phyloP scores from a whole-genome alignment of 1,139 yeast species.

The Kodamaea sp. region DNA sequence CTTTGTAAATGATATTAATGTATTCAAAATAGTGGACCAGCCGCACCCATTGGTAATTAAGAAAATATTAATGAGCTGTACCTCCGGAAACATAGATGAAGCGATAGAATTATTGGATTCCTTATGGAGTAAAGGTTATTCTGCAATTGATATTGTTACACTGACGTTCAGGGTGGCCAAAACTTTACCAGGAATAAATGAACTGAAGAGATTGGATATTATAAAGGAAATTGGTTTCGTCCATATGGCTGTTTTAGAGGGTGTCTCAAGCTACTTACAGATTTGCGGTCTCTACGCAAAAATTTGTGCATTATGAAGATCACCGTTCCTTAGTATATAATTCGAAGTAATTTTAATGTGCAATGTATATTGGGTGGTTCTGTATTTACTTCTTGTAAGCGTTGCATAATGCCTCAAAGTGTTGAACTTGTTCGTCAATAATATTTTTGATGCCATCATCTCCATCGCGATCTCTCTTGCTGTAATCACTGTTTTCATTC shows the following conservation, averaged over 20 bases:
- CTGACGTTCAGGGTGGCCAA: slow-evolving; percentile 89
- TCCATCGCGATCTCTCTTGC: slow-evolving; percentile 41
- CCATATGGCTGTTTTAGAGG: slow-evolving; percentile 91
- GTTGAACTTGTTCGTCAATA: slow-evolving; percentile 58
- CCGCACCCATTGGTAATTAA: slow-evolving; percentile 92
- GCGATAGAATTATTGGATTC: slow-evolving; percentile 67
- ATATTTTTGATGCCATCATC: slow-evolving; percentile 40
- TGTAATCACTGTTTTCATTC: slow-evolving; percentile 45
- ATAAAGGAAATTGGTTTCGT: slow-evolving; percentile 86
- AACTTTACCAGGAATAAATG: slow-evolving; percentile 66
- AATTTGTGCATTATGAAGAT: slow-evolving; percentile 32
- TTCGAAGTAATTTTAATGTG: no score
- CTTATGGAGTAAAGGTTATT: slow-evolving; percentile 89
- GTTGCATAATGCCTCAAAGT: slow-evolving; percentile 60
- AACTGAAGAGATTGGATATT: slow-evolving; percentile 67
- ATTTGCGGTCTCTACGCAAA: slow-evolving; percentile 81
- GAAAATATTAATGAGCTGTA: slow-evolving; percentile 62
- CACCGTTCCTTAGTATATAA: no score
- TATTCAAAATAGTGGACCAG: slow-evolving; percentile 91
- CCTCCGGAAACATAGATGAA: slow-evolving; percentile 57
- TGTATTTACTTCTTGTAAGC: slow-evolving; percentile 45
- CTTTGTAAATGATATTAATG: slow-evolving; percentile 85
- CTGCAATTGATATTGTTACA: slow-evolving; percentile 89
- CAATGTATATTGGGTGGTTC: no score
- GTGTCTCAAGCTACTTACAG: slow-evolving; percentile 86